Evolutionary conservation across 768 basidiomycete genomes (phyloP).

Genomic region (Antrodiella citrinella): DNA sequence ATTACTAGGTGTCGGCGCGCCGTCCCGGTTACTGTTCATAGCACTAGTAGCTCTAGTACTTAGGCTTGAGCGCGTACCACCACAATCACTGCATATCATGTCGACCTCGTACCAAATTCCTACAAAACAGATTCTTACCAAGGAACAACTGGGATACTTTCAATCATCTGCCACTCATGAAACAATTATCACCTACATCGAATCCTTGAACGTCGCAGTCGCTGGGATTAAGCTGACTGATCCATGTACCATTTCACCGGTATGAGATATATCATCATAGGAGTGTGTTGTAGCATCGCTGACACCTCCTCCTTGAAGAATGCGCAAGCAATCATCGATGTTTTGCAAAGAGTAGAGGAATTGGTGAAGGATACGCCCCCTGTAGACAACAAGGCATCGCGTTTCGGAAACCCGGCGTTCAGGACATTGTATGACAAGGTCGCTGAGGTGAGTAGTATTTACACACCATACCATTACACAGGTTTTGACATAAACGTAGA

Average conservation of each 20-base stretch:
- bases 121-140: conserved; percentile 67
- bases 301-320: conserved; percentile 34
- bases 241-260: conserved; percentile 46
- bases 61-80: no score
- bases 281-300: background rate
- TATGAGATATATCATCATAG: conserved; percentile 20
- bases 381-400: conserved; percentile 80
- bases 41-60: no score
- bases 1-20: no score
- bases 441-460: conserved; percentile 38
- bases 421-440: conserved; percentile 84
- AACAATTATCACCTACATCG: conserved; percentile 62
- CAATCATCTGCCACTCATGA: conserved; percentile 64
- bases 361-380: conserved; percentile 70
- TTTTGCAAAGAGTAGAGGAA: conserved; percentile 61
- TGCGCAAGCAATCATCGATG: conserved; percentile 47
- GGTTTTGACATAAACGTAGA: conserved; percentile 6
- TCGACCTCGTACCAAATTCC: conserved; percentile 40
- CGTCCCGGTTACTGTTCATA: no score
- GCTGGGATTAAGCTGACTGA: conserved; percentile 72
- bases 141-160: conserved; percentile 75
- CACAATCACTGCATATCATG: no score
- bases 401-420: conserved; percentile 98
- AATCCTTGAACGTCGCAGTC: conserved; percentile 66
- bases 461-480: background rate